Conservation (phyloP, 2,329 filamentous ascomycete genomes). For the Aureobasidium subglaciale region DNA sequence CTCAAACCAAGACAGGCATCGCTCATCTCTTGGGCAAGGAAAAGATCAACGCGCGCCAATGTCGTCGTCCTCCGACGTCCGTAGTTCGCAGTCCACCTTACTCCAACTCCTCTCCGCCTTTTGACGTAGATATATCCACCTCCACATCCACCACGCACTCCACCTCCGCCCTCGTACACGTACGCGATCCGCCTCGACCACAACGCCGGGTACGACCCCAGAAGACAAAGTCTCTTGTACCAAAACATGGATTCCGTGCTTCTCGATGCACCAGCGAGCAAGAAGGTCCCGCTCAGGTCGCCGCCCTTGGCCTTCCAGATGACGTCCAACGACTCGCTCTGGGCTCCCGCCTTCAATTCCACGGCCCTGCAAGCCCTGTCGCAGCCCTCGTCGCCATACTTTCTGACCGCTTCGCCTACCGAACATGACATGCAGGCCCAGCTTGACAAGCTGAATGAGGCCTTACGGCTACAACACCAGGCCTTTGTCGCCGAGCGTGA, state of each 20-base stretch:
- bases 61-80: neutral
- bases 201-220: neutral
- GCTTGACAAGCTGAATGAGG: conserved; percentile 29
- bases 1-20: neutral
- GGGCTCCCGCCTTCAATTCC: conserved; percentile 18
- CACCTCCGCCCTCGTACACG: neutral
- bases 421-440: conserved; percentile 26
- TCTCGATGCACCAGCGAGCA: neutral
- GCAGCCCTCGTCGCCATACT: conserved; percentile 10
- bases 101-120: neutral
- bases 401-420: neutral
- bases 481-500: conserved; percentile 30
- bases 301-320: conserved; percentile 30
- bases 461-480: conserved; percentile 27
- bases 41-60: neutral
- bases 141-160: neutral
- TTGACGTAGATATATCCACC: no score
- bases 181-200: neutral
- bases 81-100: neutral
- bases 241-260: neutral
- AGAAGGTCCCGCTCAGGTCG: conserved; percentile 22
- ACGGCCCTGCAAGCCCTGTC: conserved; percentile 21
- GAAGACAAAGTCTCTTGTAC: neutral
- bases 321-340: conserved; percentile 30
- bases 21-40: neutral